Percentiles rank a stretch among this genome's conserved stretches.
Evolutionary conservation across 1,284 basidiomycete genomes (phyloP).

Genomic region (Bjerkandera adusta): DNA sequence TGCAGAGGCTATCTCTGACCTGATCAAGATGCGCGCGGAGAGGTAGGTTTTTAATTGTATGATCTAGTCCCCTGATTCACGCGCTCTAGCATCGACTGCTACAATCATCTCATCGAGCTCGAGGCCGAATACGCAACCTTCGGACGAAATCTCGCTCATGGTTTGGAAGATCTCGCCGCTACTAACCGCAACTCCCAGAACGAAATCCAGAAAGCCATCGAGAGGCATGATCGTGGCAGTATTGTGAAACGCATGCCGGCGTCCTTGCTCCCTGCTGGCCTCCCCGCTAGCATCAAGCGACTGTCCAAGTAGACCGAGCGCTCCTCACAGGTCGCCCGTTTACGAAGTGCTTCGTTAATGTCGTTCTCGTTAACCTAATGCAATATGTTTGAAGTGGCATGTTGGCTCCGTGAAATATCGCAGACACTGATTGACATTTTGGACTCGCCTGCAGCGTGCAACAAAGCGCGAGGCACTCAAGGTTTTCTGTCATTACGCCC

Average conservation of each 20-base stretch:
- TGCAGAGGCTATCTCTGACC: slow-evolving; percentile 38
- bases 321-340: too few species aligned
- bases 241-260: slow-evolving; percentile 37
- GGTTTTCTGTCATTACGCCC: too few species aligned
- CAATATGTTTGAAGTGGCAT: too few species aligned
- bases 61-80: not conserved
- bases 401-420: too few species aligned
- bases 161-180: slow-evolving; percentile 35
- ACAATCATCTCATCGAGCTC: slow-evolving; percentile 39
- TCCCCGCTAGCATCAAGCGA: slow-evolving; percentile 13
- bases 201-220: slow-evolving; percentile 29
- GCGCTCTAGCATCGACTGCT: slow-evolving; percentile 34
- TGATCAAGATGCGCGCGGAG: slow-evolving; percentile 36
- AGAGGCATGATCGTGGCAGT: slow-evolving; percentile 35
- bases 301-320: too few species aligned
- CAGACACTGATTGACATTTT: too few species aligned
- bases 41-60: slow-evolving; percentile 30
- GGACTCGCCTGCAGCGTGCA: too few species aligned
- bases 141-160: slow-evolving; percentile 28
- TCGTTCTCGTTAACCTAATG: too few species aligned
- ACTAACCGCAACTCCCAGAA: slow-evolving; percentile 28
- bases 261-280: slow-evolving; percentile 26
- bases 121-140: slow-evolving; percentile 41
- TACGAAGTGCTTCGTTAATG: too few species aligned
- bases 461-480: too few species aligned